These are phyloP conservation scores for Lecanicillium sp. DNA, from an alignment of 2,329 filamentous ascomycete species.

Conservation along the genomic window DNA sequence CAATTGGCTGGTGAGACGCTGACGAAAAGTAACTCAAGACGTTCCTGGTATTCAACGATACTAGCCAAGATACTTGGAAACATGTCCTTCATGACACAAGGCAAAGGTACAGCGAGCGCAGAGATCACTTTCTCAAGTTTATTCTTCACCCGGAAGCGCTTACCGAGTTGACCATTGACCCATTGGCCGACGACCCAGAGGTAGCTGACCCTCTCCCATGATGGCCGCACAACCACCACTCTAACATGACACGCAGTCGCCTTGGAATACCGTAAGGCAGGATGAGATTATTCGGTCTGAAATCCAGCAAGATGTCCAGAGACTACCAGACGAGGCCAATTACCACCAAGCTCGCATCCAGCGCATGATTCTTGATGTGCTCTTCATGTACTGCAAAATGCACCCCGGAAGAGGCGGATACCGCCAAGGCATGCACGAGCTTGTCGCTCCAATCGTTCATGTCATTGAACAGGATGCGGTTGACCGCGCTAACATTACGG, in stretches of 20 bases:
- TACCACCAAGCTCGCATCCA: conserved; percentile 78
- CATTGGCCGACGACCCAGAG: conserved; percentile 70
- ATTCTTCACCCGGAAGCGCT: conserved; percentile 80
- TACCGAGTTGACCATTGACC: conserved; percentile 62
- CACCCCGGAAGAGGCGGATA: conserved; percentile 82
- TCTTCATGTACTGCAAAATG: conserved; percentile 92
- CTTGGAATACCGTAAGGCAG: conserved; percentile 78
- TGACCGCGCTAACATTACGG: conserved; percentile 32
- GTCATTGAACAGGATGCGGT: conserved; percentile 77
- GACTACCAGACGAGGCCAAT: conserved; percentile 85
- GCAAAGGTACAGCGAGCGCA: conserved; percentile 62
- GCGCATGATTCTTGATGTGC: conserved; percentile 71
- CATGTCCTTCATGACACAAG: conserved; percentile 59
- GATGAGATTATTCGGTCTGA: conserved; percentile 81
- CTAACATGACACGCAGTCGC: conserved; percentile 56
- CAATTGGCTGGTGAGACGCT: conserved; percentile 1
- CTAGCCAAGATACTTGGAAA: conserved; percentile 59
- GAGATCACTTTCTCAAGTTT: conserved; percentile 68
- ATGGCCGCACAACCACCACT: not conserved
- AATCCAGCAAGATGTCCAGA: conserved; percentile 88
- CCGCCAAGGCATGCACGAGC: conserved; percentile 97
- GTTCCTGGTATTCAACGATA: conserved; percentile 69
- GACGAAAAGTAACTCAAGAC: conserved; percentile 37
- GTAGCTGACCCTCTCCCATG: conserved; percentile 25
- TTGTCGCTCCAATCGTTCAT: conserved; percentile 83